phyloP scores from a whole-genome alignment of 192 early-diverging fungal species.

The Nowakowskiella sp. region DNA sequence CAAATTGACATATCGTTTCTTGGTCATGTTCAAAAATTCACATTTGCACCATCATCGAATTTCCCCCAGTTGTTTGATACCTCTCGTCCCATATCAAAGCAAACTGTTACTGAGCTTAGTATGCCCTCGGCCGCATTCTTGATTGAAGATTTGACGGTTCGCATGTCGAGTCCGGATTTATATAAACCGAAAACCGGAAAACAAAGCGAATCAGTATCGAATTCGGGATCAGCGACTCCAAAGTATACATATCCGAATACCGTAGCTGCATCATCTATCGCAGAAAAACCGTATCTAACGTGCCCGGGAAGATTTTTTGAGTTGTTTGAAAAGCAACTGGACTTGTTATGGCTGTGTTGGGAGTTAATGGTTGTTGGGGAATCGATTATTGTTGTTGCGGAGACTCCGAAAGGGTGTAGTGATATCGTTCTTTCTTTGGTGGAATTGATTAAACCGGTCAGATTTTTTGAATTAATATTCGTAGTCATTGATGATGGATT shows the following conservation, averaged over 20 bases:
- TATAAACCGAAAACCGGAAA: too few relatives aligned
- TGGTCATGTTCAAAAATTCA: constrained; percentile 9
- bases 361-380: constrained; percentile 90
- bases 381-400: constrained; percentile 79
- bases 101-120: too few relatives aligned
- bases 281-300: constrained; percentile 48
- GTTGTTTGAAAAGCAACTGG: constrained; percentile 71
- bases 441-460: constrained; percentile 87
- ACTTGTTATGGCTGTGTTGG: constrained; percentile 85
- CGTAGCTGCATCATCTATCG: constrained; percentile 53
- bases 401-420: constrained; percentile 80
- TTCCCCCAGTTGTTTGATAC: constrained; percentile 59
- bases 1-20: constrained; percentile 26
- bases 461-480: constrained; percentile 1
- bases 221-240: constrained; percentile 70
- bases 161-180: too few relatives aligned
- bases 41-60: constrained; percentile 49
- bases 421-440: constrained; percentile 74
- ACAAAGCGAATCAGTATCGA: background rate
- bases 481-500: background rate
- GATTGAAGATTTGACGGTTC: too few relatives aligned
- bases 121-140: too few relatives aligned
- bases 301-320: constrained; percentile 61
- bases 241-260: constrained; percentile 62
- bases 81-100: constrained; percentile 38